Evolutionary conservation across 371 early-diverging fungal genomes (phyloP).

Genomic region (Rhizomucor pusillus): DNA sequence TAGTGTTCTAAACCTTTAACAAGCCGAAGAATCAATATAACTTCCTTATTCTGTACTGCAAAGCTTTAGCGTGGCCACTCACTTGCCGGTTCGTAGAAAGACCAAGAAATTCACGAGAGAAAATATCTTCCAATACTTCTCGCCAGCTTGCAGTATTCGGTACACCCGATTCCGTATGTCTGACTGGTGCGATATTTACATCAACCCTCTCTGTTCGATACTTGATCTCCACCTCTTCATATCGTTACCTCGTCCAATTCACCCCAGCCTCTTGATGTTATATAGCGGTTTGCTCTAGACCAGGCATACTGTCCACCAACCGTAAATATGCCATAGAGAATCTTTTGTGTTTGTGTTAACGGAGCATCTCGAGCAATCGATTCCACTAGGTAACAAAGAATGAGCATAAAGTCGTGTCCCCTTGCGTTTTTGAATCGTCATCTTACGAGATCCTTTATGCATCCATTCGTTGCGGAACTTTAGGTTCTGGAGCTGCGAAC

Average conservation of each 20-base stretch:
- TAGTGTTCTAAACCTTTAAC: constrained; percentile 64
- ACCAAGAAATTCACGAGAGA: constrained; percentile 78
- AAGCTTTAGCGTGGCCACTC: constrained; percentile 11
- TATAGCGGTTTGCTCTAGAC: constrained; percentile 57
- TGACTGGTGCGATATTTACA: constrained; percentile 24
- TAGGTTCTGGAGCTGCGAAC: constrained; percentile 68
- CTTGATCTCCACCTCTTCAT: neutral
- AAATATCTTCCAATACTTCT: constrained; percentile 62
- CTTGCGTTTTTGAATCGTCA: neutral
- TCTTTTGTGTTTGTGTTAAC: constrained; percentile 57
- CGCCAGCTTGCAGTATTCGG: constrained; percentile 60
- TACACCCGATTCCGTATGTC: constrained; percentile 62
- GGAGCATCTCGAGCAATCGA: constrained; percentile 61
- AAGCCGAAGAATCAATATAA: no score
- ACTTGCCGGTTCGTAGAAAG: constrained; percentile 83
- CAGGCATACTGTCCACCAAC: constrained; percentile 78
- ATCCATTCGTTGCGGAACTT: constrained; percentile 72
- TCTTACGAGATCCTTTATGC: constrained; percentile 62
- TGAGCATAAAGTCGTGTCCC: no score
- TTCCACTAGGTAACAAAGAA: constrained; percentile 39
- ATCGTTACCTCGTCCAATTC: constrained; percentile 60
- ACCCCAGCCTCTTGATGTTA: constrained; percentile 79
- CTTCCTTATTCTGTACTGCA: no score
- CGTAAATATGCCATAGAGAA: constrained; percentile 54
- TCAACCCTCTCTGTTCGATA: neutral